These are phyloP conservation scores for Penicillium egyptiacum DNA, from an alignment of 495 filamentous ascomycete species.

Conservation along the genomic window DNA sequence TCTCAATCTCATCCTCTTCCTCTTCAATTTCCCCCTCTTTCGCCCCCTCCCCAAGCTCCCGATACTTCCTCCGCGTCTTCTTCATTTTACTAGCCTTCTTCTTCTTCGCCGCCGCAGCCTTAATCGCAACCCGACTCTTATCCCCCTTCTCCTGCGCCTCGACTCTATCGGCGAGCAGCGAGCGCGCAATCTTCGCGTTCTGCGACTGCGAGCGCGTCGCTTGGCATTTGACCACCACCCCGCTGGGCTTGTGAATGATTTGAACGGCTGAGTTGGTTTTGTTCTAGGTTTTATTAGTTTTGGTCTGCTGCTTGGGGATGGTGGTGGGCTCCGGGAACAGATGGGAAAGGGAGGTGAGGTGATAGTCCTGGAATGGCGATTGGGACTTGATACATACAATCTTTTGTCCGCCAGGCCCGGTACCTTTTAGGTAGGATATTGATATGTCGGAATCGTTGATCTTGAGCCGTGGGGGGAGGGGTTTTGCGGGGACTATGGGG, in stretches of 20 bases:
- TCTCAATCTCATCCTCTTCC: conserved; percentile 46
- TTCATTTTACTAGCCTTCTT: conserved; percentile 67
- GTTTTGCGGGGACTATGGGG: conserved; percentile 41
- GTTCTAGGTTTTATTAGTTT: conserved; percentile 58
- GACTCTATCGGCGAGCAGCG: conserved; percentile 71
- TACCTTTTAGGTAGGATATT: conserved; percentile 86
- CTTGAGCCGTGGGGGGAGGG: conserved; percentile 71
- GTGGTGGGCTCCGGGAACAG: no score
- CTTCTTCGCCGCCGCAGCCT: conserved; percentile 53
- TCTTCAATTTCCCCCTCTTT: conserved; percentile 45
- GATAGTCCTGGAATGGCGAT: background rate
- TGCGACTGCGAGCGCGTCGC: conserved; percentile 82
- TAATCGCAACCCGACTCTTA: conserved; percentile 56
- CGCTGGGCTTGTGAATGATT: conserved; percentile 83
- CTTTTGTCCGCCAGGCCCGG: conserved; percentile 93
- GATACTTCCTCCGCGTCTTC: conserved; percentile 68
- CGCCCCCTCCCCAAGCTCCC: conserved; percentile 45
- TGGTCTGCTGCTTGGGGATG: background rate
- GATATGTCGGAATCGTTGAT: conserved; percentile 76
- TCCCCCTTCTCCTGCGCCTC: conserved; percentile 66
- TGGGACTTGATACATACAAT: conserved; percentile 51
- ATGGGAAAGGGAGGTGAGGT: no score
- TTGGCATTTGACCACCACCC: conserved; percentile 88
- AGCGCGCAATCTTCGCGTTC: conserved; percentile 84
- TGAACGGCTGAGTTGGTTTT: conserved; percentile 97